These are phyloP conservation scores for Umbelopsis sp. DNA, from an alignment of 192 early-diverging fungal genomes.

Conservation along the genomic window DNA sequence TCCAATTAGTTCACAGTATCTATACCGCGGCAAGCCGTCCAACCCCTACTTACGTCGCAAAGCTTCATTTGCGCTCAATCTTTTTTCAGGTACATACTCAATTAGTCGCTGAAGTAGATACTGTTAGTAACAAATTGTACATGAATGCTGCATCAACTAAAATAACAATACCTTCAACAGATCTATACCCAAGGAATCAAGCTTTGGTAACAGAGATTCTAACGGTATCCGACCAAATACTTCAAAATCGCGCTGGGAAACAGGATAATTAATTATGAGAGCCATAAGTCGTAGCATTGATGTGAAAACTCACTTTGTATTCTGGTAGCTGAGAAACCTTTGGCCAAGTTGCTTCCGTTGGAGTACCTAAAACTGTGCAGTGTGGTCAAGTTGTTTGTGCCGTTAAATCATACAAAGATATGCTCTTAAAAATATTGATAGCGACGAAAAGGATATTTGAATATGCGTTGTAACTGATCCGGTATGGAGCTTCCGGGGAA, in stretches of 20 bases:
- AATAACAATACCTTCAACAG: slow-evolving; percentile 65
- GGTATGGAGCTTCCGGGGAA: slow-evolving; percentile 88
- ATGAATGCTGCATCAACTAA: background rate
- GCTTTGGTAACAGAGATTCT: slow-evolving; percentile 78
- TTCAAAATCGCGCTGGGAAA: slow-evolving; percentile 68
- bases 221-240: slow-evolving; percentile 70
- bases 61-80: slow-evolving; percentile 79
- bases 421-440: background rate
- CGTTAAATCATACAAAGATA: background rate
- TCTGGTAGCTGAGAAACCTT: slow-evolving; percentile 85
- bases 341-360: slow-evolving; percentile 84
- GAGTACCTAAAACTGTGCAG: slow-evolving; percentile 71
- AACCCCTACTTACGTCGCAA: slow-evolving; percentile 42
- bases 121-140: background rate
- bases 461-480: slow-evolving; percentile 90
- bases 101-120: slow-evolving; percentile 50
- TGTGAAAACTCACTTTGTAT: slow-evolving; percentile 62
- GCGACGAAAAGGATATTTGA: slow-evolving; percentile 64
- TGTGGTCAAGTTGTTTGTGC: slow-evolving; percentile 14
- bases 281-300: background rate
- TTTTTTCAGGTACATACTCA: slow-evolving; percentile 77
- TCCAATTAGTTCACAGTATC: background rate
- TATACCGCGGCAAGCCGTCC: background rate
- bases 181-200: slow-evolving; percentile 84
- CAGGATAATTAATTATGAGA: background rate